These are phyloP conservation scores for Ceratobasidium sp. DNA, from an alignment of 1,284 basidiomycete genomes.

Conservation along the genomic window DNA sequence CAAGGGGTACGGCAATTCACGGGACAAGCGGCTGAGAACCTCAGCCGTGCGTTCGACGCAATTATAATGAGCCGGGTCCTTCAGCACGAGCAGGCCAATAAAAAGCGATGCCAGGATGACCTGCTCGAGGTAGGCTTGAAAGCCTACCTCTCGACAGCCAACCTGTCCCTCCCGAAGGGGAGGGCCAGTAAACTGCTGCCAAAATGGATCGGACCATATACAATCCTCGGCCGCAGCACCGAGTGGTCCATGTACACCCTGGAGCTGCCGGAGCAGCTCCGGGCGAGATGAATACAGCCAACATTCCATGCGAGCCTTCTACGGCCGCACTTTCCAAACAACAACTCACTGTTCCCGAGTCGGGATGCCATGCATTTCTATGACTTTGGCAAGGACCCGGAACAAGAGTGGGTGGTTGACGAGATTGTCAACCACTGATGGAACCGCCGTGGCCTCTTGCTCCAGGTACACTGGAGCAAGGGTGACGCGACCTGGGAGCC, in stretches of 20 bases:
- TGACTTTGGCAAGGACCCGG: slow-evolving; percentile 19
- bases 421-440: slow-evolving; percentile 21
- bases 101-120: not conserved
- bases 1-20: slow-evolving; percentile 54
- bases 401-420: not conserved
- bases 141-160: slow-evolving; percentile 7
- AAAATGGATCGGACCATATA: slow-evolving; percentile 45
- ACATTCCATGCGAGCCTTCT: slow-evolving; percentile 44
- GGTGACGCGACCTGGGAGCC: slow-evolving; percentile 33
- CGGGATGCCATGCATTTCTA: not conserved
- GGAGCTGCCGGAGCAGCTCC: slow-evolving; percentile 36
- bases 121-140: not conserved
- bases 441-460: not conserved
- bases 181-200: slow-evolving; percentile 29
- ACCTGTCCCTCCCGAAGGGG: slow-evolving; percentile 6
- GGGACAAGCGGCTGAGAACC: slow-evolving; percentile 50
- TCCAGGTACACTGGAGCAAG: slow-evolving; percentile 2
- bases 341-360: slow-evolving; percentile 43
- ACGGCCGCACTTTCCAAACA: slow-evolving; percentile 29
- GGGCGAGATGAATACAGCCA: slow-evolving; percentile 29
- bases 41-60: slow-evolving; percentile 53
- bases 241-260: slow-evolving; percentile 29
- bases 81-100: not conserved
- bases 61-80: not conserved
- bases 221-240: not conserved